Evolutionary conservation across 257 asterid genomes (phyloP), one percentile per base, ranked within the genome.

Genomic region (Cruciata laevipes): DNA sequence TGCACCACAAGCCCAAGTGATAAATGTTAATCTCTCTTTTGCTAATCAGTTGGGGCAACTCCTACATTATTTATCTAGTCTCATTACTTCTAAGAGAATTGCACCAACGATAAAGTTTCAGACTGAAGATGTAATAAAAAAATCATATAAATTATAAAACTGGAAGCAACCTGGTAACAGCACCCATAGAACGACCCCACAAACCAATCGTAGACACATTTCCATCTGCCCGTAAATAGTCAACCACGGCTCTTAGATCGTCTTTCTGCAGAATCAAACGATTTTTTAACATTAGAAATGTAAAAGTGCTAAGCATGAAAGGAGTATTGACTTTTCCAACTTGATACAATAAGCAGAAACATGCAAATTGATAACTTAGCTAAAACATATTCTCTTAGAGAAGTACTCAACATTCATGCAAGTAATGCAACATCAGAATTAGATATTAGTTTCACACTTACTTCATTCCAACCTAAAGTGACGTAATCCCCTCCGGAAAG

Each of bases 171-270:
- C 98, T 80, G 70, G 98, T 89, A 69, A 91, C 98, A 70, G 98
- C 87, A 69, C 98, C 98, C 98, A 91, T 91, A 31, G 98, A 91
- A 65, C 98, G 98, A 74, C 98, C 98, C 98, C 98, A 91, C 56
- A 91, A 78, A 33, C 96, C 96, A 80, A 91, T 89, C 61, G 84
- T 73, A 66, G 98, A 91, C 73, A 89, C 96, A 72, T 83, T 84
- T 71, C 95, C 96, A 79, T 89, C 96, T 32, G 81, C 79, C 66
- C 96, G 70, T 60, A 91, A 83, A 75, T 85, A 82, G 60, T 91
- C 83, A 71, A 91, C 96, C 61, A 83, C 98, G 27, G 96, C 89
- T 82, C 67, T 86, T 66, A 91, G 95, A 82, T 91, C 98, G 72
- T 87, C 96, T 71, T 83, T 91, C 98, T 91, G 89, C 72, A 80